Conservation (phyloP, 2,329 filamentous ascomycete species). For the Clarireedia homoeocarpa region DNA sequence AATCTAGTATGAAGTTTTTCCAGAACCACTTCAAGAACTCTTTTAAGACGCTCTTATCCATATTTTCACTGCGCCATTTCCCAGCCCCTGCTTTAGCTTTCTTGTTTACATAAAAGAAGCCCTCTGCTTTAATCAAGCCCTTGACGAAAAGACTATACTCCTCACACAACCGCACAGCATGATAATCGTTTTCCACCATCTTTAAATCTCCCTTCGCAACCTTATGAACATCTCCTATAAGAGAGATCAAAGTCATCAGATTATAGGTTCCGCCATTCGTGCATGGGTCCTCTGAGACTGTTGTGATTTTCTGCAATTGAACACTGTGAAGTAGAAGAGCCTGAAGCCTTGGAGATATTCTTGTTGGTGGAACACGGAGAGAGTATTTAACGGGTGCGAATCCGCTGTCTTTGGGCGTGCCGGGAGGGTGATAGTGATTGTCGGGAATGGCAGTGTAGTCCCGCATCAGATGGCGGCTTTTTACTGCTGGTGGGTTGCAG, state of each 20-base stretch:
- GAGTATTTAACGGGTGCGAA: neutral
- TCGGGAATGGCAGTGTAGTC: neutral
- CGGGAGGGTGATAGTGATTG: neutral
- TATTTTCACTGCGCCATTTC: neutral
- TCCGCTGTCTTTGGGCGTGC: neutral
- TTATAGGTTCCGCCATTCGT: neutral
- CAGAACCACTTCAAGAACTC: neutral
- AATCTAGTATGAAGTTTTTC: neutral
- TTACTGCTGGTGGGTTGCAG: neutral
- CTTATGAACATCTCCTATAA: neutral
- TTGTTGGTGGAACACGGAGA: neutral
- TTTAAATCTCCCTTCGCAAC: neutral
- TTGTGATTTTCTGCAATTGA: too few relatives aligned
- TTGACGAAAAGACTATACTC: neutral
- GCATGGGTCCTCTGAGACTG: too few relatives aligned
- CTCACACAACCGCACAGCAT: neutral
- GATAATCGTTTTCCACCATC: neutral
- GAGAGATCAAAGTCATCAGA: neutral
- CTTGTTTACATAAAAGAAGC: neutral
- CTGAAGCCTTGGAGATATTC: neutral
- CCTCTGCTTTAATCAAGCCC: neutral
- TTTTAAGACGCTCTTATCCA: neutral
- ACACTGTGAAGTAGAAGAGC: neutral
- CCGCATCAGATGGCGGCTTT: neutral
- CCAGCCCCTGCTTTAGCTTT: neutral